Conservation (phyloP, 345 rosid species). For the Populus tremula region DNA sequence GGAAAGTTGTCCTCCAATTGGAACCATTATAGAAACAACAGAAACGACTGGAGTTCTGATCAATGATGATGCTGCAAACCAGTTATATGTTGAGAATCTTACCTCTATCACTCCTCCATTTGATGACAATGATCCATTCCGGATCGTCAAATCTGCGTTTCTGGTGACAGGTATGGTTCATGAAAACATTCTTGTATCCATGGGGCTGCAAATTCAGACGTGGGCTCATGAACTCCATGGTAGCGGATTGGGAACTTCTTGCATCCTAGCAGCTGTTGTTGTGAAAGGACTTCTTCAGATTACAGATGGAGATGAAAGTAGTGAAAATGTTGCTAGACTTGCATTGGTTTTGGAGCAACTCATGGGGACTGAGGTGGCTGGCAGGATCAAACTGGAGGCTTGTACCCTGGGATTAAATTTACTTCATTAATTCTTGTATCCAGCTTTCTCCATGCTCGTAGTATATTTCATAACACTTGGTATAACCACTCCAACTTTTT, state of each 20-base stretch:
- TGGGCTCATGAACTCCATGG: conserved; percentile 98
- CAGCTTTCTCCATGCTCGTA: background rate
- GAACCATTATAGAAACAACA: conserved; percentile 72
- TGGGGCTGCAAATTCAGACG: conserved; percentile 66
- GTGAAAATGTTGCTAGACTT: conserved; percentile 82
- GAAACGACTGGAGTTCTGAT: conserved; percentile 54
- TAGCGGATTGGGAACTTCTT: conserved; percentile 94
- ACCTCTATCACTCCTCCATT: conserved; percentile 63
- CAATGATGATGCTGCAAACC: conserved; percentile 69
- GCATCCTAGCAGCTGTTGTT: conserved; percentile 95
- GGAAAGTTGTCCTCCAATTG: conserved; percentile 84
- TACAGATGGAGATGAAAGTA: conserved; percentile 65
- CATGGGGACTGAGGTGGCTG: conserved; percentile 99
- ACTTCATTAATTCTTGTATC: conserved; percentile 24
- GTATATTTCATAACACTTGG: background rate
- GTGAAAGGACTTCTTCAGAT: conserved; percentile 85
- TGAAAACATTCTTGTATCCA: conserved; percentile 36
- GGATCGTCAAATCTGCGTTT: conserved; percentile 86
- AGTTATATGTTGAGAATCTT: conserved; percentile 47
- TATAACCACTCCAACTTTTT: background rate
- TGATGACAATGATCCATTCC: conserved; percentile 58
- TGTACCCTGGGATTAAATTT: conserved; percentile 83
- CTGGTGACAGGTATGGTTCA: conserved; percentile 69
- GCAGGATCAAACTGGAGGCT: conserved; percentile 98
- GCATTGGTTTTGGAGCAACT: conserved; percentile 89